Percentiles rank a stretch among this genome's conserved stretches.
These are phyloP conservation scores for Poronia punctata DNA, from an alignment of 495 filamentous ascomycete genomes.

Conservation along the genomic window DNA sequence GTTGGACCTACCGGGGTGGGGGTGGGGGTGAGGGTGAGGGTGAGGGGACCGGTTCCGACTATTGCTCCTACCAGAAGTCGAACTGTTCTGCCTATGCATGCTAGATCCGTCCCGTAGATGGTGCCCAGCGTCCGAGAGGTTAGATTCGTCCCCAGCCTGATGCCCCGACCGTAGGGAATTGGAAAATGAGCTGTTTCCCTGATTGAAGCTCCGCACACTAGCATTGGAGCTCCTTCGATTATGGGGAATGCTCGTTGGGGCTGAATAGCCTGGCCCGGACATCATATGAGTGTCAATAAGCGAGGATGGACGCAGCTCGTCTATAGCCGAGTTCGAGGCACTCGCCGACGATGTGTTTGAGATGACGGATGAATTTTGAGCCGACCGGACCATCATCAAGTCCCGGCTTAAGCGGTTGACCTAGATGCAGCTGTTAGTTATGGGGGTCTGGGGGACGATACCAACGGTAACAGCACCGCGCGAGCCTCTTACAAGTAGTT, in stretches of 20 bases:
- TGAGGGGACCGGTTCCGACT: constrained; percentile 37
- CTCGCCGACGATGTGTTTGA: constrained; percentile 72
- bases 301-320: constrained; percentile 24
- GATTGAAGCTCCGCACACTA: constrained; percentile 52
- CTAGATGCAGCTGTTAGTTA: constrained; percentile 34
- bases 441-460: neutral
- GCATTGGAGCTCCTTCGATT: constrained; percentile 39
- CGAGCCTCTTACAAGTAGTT: constrained; percentile 75
- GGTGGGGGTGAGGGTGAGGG: constrained; percentile 24
- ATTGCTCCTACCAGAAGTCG: constrained; percentile 31
- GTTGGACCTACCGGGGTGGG: constrained; percentile 12
- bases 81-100: constrained; percentile 40
- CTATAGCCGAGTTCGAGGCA: constrained; percentile 33
- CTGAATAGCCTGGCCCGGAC: constrained; percentile 33
- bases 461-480: no score
- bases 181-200: constrained; percentile 22
- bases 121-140: constrained; percentile 24
- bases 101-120: constrained; percentile 24
- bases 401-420: constrained; percentile 89
- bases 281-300: constrained; percentile 25
- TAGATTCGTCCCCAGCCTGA: constrained; percentile 19
- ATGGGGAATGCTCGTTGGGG: constrained; percentile 33
- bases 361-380: constrained; percentile 72
- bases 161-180: constrained; percentile 20
- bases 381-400: constrained; percentile 66